Evolutionary conservation across 2,329 filamentous ascomycete species (phyloP).

Genomic region (Chrysosporium queenslandicum): DNA sequence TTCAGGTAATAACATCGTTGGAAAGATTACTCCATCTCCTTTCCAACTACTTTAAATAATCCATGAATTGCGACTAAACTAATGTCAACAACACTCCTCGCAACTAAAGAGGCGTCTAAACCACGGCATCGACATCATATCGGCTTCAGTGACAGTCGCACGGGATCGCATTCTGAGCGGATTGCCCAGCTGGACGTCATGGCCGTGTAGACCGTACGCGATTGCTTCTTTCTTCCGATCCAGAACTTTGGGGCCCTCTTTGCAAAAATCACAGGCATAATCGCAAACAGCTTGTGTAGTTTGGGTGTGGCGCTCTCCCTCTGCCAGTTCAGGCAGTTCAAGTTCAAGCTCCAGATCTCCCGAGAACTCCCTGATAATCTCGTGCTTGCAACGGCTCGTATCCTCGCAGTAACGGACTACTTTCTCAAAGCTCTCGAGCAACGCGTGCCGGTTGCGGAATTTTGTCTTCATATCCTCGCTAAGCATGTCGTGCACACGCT

Average conservation of each 20-base stretch:
- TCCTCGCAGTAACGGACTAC: constrained; percentile 76
- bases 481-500: constrained; percentile 40
- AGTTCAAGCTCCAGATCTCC: constrained; percentile 46
- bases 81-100: neutral
- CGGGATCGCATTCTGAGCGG: neutral
- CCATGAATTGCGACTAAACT: no score
- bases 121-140: neutral
- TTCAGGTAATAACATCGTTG: no score
- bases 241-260: constrained; percentile 50
- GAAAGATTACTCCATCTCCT: no score
- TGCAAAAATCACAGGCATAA: constrained; percentile 70
- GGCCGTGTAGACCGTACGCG: constrained; percentile 17
- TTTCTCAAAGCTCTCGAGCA: constrained; percentile 54
- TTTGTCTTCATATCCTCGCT: constrained; percentile 33
- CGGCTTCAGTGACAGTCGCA: no score
- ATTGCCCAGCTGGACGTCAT: neutral
- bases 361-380: constrained; percentile 65
- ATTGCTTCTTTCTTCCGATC: constrained; percentile 45
- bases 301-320: constrained; percentile 20
- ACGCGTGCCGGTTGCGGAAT: constrained; percentile 32
- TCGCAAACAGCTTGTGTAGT: constrained; percentile 48
- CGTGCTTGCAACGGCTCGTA: constrained; percentile 62
- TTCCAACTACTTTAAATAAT: no score
- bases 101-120: neutral
- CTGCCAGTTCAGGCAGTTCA: constrained; percentile 25